These are phyloP conservation scores for Medicago ruthenica DNA, from an alignment of 306 rosid genomes.

Conservation along the genomic window DNA sequence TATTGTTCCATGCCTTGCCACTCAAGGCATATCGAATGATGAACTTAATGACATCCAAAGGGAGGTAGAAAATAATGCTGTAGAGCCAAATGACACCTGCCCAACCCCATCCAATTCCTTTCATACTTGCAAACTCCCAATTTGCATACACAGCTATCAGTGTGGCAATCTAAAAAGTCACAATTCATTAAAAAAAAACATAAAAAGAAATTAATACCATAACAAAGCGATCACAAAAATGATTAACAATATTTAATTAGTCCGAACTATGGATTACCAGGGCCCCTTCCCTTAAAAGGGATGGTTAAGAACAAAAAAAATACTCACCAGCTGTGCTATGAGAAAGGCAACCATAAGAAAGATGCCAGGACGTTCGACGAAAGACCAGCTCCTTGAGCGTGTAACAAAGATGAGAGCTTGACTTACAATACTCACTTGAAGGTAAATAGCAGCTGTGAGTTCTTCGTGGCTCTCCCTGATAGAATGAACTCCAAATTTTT, in stretches of 20 bases:
- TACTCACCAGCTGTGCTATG: constrained; percentile 75
- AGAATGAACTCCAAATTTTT: constrained; percentile 72
- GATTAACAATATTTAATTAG: background rate
- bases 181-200: background rate
- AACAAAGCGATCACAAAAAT: background rate
- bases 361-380: constrained; percentile 81
- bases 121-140: constrained; percentile 75
- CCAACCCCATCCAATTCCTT: constrained; percentile 96
- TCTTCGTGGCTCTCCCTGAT: constrained; percentile 50
- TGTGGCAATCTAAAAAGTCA: constrained; percentile 63
- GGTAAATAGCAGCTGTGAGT: constrained; percentile 87
- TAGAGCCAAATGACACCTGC: constrained; percentile 88
- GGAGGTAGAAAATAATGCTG: constrained; percentile 73
- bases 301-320: background rate
- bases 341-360: constrained; percentile 64
- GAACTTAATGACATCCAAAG: constrained; percentile 76
- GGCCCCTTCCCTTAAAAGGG: background rate
- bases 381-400: constrained; percentile 86
- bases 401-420: constrained; percentile 97
- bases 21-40: constrained; percentile 69
- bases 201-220: background rate
- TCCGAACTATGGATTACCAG: background rate
- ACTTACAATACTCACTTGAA: constrained; percentile 87
- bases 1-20: constrained; percentile 85
- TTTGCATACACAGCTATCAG: constrained; percentile 77